These are phyloP conservation scores for Xylariaceae sp. DNA, from an alignment of 2,329 filamentous ascomycete genomes.

Conservation along the genomic window DNA sequence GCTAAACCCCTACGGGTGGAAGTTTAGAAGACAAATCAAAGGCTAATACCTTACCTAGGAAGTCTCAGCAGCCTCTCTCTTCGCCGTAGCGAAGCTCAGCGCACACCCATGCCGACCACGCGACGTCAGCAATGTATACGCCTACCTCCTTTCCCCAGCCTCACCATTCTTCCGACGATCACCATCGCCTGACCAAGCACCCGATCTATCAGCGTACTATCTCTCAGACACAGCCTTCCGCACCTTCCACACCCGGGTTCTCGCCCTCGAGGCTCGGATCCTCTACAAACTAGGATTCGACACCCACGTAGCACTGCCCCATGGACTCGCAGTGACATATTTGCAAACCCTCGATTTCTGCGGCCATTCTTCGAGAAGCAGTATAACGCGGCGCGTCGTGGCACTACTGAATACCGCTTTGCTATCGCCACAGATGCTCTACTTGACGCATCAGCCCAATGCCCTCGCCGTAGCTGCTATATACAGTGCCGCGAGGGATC, in stretches of 20 bases:
- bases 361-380: slow-evolving; percentile 39
- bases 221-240: slow-evolving; percentile 73
- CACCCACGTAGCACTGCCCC: slow-evolving; percentile 80
- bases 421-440: slow-evolving; percentile 83
- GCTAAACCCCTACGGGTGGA: too few relatives aligned
- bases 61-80: slow-evolving; percentile 77
- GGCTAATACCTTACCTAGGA: slow-evolving; percentile 50
- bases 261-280: slow-evolving; percentile 74
- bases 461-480: slow-evolving; percentile 83
- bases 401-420: slow-evolving; percentile 84
- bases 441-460: slow-evolving; percentile 87
- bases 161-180: slow-evolving; percentile 52
- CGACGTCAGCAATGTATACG: slow-evolving; percentile 80
- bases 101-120: slow-evolving; percentile 72
- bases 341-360: slow-evolving; percentile 78
- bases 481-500: slow-evolving; percentile 81
- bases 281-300: slow-evolving; percentile 77
- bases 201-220: slow-evolving; percentile 58
- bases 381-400: slow-evolving; percentile 63
- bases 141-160: slow-evolving; percentile 67
- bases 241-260: slow-evolving; percentile 59
- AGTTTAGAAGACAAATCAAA: too few relatives aligned
- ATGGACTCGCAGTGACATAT: slow-evolving; percentile 86
- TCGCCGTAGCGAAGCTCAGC: slow-evolving; percentile 79
- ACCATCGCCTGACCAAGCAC: slow-evolving; percentile 30